phyloP scores from a whole-genome alignment of 2,329 filamentous ascomycete species.

The Cladophialophora psammophila region DNA sequence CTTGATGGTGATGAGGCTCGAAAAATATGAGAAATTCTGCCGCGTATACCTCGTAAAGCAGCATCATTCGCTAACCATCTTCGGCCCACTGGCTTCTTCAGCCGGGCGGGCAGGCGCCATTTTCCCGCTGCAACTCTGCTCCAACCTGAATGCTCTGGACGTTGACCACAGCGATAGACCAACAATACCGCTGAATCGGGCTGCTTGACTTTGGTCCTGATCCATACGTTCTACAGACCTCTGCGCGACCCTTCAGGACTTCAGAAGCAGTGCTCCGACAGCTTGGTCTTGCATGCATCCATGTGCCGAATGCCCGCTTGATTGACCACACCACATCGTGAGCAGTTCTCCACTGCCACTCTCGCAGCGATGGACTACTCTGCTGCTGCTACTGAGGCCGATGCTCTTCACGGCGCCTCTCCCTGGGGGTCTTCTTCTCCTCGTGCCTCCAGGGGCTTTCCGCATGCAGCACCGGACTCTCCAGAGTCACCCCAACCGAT shows the following conservation, averaged over 20 bases:
- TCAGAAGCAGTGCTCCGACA: neutral
- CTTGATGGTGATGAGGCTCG: neutral
- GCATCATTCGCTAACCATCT: constrained; percentile 3
- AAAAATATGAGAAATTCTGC: neutral
- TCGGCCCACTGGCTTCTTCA: neutral
- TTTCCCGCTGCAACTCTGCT: constrained; percentile 3
- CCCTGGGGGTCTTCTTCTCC: constrained; percentile 70
- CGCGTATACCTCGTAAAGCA: neutral
- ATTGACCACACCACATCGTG: constrained; percentile 13
- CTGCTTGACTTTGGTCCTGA: neutral
- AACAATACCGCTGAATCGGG: neutral
- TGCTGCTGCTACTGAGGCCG: constrained; percentile 62
- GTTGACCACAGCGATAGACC: neutral
- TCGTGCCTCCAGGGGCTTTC: constrained; percentile 55
- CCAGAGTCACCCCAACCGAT: constrained; percentile 52
- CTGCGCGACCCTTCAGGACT: neutral
- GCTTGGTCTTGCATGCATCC: neutral
- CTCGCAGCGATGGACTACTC: constrained; percentile 69
- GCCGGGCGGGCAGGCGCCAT: neutral
- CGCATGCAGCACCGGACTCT: constrained; percentile 46
- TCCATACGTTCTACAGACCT: neutral
- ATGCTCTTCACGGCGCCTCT: constrained; percentile 64
- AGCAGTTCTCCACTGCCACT: constrained; percentile 14
- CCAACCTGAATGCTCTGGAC: neutral
- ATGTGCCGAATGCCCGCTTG: constrained; percentile 21